Conservation (phyloP, 1,139 yeast genomes). For the Debaryomyces udenii region DNA sequence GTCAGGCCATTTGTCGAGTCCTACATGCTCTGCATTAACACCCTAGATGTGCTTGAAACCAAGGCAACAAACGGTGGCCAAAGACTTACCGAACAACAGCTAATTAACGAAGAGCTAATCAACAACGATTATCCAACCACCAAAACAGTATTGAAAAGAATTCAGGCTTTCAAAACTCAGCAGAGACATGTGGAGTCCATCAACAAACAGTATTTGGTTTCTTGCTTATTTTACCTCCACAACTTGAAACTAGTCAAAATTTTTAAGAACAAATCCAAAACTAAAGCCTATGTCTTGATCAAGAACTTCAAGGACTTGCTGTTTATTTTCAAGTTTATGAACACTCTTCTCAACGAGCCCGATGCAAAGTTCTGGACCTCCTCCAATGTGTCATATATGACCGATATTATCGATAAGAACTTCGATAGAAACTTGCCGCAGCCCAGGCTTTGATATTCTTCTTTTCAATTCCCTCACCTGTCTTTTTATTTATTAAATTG, state of each 20-base stretch:
- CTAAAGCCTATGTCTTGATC: slow-evolving; percentile 45
- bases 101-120: slow-evolving; percentile 30
- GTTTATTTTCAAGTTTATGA: slow-evolving; percentile 32
- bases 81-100: slow-evolving; percentile 17
- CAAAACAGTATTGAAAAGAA: slow-evolving; percentile 37
- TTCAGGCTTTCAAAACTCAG: slow-evolving; percentile 23
- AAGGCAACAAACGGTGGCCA: slow-evolving; percentile 17
- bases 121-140: slow-evolving; percentile 40
- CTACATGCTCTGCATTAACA: slow-evolving; percentile 36
- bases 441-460: not conserved
- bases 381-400: slow-evolving; percentile 35
- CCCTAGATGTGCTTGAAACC: slow-evolving; percentile 21
- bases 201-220: slow-evolving; percentile 48
- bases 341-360: slow-evolving; percentile 21
- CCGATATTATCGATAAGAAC: slow-evolving; percentile 43
- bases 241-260: slow-evolving; percentile 40
- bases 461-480: too few relatives aligned
- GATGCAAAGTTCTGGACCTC: slow-evolving; percentile 19
- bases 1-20: slow-evolving; percentile 46
- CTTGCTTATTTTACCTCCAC: slow-evolving; percentile 44
- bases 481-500: too few relatives aligned
- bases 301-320: slow-evolving; percentile 33
- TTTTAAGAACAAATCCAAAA: slow-evolving; percentile 46
- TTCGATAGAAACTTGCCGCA: slow-evolving; percentile 21
- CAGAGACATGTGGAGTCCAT: slow-evolving; percentile 35